phyloP scores from a whole-genome alignment of 768 basidiomycete species.

The Mycena belliarum region DNA sequence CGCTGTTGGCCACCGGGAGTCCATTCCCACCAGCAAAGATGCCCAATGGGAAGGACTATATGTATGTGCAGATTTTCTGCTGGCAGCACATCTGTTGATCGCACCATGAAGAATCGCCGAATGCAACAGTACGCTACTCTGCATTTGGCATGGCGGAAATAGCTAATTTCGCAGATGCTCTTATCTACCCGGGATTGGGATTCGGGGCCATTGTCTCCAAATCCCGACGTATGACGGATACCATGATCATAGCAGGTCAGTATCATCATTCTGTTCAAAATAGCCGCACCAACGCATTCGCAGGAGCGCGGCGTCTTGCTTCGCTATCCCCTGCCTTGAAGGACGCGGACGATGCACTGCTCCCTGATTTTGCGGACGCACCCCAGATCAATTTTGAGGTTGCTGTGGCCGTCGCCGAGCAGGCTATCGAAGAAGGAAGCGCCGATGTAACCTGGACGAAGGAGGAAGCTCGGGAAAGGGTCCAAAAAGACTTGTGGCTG shows the following conservation, averaged over 20 bases:
- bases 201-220: constrained; percentile 75
- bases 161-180: constrained; percentile 47
- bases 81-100: neutral
- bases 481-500: constrained; percentile 56
- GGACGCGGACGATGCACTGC: constrained; percentile 68
- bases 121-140: constrained; percentile 56
- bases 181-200: constrained; percentile 86
- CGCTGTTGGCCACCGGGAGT: constrained; percentile 81
- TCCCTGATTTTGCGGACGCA: constrained; percentile 78
- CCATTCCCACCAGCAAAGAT: constrained; percentile 77
- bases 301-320: constrained; percentile 66
- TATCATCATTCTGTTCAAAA: neutral
- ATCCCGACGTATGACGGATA: constrained; percentile 67
- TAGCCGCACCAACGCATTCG: neutral
- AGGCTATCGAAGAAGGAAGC: constrained; percentile 72
- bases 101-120: constrained; percentile 59
- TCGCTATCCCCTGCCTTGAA: constrained; percentile 72
- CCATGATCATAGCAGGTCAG: constrained; percentile 71
- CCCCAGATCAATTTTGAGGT: constrained; percentile 77
- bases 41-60: constrained; percentile 63
- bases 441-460: constrained; percentile 60
- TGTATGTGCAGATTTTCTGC: constrained; percentile 42
- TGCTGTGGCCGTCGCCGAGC: constrained; percentile 78
- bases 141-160: neutral
- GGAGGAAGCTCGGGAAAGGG: constrained; percentile 55